phyloP scores from a whole-genome alignment of 768 basidiomycete species.

The Suillus lakei region DNA sequence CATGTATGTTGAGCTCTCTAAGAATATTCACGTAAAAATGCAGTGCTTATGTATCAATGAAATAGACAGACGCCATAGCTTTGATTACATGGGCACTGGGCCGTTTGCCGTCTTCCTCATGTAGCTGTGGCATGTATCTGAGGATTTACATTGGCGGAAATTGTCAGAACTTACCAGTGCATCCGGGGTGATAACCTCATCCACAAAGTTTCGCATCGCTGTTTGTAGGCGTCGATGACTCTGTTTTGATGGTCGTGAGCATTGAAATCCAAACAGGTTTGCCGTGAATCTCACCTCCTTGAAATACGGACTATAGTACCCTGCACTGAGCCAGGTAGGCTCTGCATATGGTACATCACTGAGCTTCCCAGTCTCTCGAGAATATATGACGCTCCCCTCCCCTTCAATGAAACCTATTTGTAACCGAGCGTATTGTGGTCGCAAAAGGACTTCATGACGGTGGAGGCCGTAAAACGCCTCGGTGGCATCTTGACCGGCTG shows the following conservation, averaged over 20 bases:
- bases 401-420: slow-evolving; percentile 68
- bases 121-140: slow-evolving; percentile 33
- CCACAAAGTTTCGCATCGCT: slow-evolving; percentile 61
- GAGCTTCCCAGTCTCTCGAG: slow-evolving; percentile 53
- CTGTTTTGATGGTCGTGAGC: slow-evolving; percentile 47
- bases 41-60: background rate
- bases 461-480: slow-evolving; percentile 83
- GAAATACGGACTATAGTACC: slow-evolving; percentile 77
- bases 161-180: slow-evolving; percentile 25
- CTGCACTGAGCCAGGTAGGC: slow-evolving; percentile 71
- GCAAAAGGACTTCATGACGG: slow-evolving; percentile 69
- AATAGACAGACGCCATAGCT: slow-evolving; percentile 50
- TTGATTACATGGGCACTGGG: slow-evolving; percentile 56
- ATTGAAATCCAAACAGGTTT: background rate
- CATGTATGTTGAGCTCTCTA: slow-evolving; percentile 53
- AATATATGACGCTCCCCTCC: slow-evolving; percentile 54
- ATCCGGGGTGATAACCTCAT: slow-evolving; percentile 59
- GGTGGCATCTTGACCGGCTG: slow-evolving; percentile 79
- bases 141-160: slow-evolving; percentile 13
- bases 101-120: slow-evolving; percentile 63
- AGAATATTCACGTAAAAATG: background rate
- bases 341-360: slow-evolving; percentile 81
- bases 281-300: slow-evolving; percentile 52
- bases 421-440: slow-evolving; percentile 67
- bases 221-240: slow-evolving; percentile 46